Conservation (phyloP, 371 early-diverging fungal species). For the Sporodiniella umbellata region DNA sequence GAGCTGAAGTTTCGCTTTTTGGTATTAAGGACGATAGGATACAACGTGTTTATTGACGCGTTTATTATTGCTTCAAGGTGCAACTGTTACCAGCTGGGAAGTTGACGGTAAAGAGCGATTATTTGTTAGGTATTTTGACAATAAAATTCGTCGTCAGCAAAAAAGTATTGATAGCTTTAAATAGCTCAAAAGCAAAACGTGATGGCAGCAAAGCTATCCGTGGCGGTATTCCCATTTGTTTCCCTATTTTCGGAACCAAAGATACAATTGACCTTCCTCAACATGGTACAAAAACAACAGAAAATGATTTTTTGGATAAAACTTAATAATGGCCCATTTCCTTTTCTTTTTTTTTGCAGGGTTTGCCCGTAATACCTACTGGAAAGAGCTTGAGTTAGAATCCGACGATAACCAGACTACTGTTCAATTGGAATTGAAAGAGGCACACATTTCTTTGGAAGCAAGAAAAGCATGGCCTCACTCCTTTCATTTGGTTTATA, state of each 20-base stretch:
- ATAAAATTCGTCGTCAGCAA: neutral
- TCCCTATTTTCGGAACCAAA: constrained; percentile 77
- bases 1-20: constrained; percentile 58
- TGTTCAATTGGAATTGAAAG: constrained; percentile 69
- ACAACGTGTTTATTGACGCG: too few species aligned
- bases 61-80: constrained; percentile 33
- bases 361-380: constrained; percentile 77
- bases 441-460: constrained; percentile 55
- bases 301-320: too few species aligned
- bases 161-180: neutral
- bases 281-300: constrained; percentile 43
- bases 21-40: constrained; percentile 25
- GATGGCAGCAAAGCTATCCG: constrained; percentile 86
- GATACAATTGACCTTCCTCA: constrained; percentile 62
- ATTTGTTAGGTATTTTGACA: constrained; percentile 64
- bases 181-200: constrained; percentile 63
- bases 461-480: constrained; percentile 62
- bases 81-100: constrained; percentile 80
- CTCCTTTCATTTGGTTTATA: constrained; percentile 77
- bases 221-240: constrained; percentile 82
- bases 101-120: constrained; percentile 63
- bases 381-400: constrained; percentile 60
- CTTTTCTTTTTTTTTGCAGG: constrained; percentile 68
- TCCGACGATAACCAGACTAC: constrained; percentile 57
- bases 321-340: too few species aligned